These are phyloP conservation scores for Vitis cinerea DNA, from an alignment of 164 flowering plant genomes.

Conservation along the genomic window DNA sequence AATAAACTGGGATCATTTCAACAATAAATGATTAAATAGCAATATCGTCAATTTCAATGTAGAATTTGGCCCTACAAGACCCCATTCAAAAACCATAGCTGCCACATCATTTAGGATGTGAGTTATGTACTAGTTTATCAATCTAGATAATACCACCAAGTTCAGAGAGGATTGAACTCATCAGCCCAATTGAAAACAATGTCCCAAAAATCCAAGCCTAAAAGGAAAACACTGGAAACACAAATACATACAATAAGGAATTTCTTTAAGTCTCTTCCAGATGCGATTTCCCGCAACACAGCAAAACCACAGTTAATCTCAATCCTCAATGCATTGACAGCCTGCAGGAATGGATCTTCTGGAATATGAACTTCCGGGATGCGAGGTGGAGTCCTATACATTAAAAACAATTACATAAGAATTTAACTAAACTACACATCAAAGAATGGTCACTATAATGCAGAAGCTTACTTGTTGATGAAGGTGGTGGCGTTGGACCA, in stretches of 20 bases:
- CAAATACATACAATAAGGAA: slow-evolving; percentile 42
- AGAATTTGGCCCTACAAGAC: no score
- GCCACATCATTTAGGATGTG: no score
- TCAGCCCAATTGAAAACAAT: not conserved
- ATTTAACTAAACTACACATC: not conserved
- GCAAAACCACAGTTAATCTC: slow-evolving; percentile 35
- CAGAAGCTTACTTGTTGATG: slow-evolving; percentile 56
- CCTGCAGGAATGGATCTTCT: slow-evolving; percentile 48
- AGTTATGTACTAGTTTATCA: no score
- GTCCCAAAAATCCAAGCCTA: not conserved
- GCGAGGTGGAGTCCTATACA: slow-evolving; percentile 51
- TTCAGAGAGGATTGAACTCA: no score
- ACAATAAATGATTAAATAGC: no score
- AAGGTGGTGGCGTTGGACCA: slow-evolving; percentile 72
- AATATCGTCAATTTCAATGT: no score
- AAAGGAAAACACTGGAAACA: not conserved
- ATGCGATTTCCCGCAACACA: slow-evolving; percentile 34
- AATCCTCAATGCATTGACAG: slow-evolving; percentile 40
- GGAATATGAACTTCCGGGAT: slow-evolving; percentile 66
- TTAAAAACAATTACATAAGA: not conserved
- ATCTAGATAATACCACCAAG: no score
- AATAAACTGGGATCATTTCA: no score
- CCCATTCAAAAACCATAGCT: no score
- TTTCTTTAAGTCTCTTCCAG: slow-evolving; percentile 57
- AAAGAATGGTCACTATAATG: not conserved